Base-by-base conservation (phyloP, 2,329 filamentous ascomycete genomes). In the Phoma sp. region DNA sequence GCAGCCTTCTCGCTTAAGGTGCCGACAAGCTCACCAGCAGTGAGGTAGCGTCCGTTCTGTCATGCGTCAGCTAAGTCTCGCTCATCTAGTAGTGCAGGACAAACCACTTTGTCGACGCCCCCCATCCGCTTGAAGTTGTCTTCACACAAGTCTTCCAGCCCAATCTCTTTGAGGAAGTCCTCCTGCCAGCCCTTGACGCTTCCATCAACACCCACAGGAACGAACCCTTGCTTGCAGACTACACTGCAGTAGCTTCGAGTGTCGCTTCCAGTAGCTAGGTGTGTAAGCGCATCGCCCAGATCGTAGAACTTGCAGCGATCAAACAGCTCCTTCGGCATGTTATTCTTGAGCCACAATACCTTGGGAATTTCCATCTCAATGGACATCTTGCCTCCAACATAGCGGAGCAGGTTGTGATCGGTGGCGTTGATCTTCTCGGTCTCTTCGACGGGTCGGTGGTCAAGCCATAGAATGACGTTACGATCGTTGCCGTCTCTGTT, bases 361-460 rank as follows among this genome's bases (percentile, higher is more conserved):
- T 99, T 99, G 61, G 95, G 95, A 51, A 99, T 96, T 76, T 99
- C 95, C 95, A 99, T 99, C 81, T 99, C 95, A 63, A 97, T 94
- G 74, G 92, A 96, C 95, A 99, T 99, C 74, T 90, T 94, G 61
- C 95, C 95, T 65, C 95, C 95, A 17, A 99, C 95, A 73, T 99
- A 99, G 70, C 92, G 90, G 55, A 99, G 85, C 49, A 99, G 82
- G 76, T 96, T 95, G 81, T 99, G 95, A 48, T 88, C 84, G 2
- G 95, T 98, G 50, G 87, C 86, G 76, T 99, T 99, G 80, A 99
- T 96, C 78, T 91, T 90, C 60, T 91, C 88, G 0, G 94, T 96
- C 82, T 99, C 95, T 57, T 91, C 86, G 13, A 95, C 86, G 0
- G 95, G 92, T 35, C 95, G 87, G 77, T 99, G 95, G 76, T 99